A percentile compares a stretch with the other conserved stretches of the same genome.
These are phyloP conservation scores for Alternaria angustiovoidea DNA, from an alignment of 2,329 filamentous ascomycete genomes.

Conservation along the genomic window DNA sequence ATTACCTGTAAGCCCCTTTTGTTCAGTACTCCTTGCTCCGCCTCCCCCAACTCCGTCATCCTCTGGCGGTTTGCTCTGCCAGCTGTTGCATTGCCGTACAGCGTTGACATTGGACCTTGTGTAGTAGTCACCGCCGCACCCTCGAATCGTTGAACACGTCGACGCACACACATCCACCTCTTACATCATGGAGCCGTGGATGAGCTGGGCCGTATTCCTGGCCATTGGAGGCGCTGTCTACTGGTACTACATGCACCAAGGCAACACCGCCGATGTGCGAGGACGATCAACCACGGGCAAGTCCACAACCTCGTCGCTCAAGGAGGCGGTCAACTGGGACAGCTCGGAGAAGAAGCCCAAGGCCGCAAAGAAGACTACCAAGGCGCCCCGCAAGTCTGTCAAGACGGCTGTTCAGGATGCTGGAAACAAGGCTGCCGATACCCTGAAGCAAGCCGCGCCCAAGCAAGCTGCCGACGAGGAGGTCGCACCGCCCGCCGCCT, in stretches of 20 bases:
- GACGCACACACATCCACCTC: neutral
- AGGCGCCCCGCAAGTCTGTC: slow-evolving; percentile 46
- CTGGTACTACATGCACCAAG: slow-evolving; percentile 41
- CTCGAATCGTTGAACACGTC: neutral
- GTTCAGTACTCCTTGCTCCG: slow-evolving; percentile 23
- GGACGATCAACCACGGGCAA: slow-evolving; percentile 42
- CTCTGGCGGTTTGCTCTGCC: neutral
- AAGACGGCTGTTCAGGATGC: slow-evolving; percentile 47
- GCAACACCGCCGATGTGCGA: slow-evolving; percentile 29
- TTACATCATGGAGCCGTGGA: slow-evolving; percentile 43
- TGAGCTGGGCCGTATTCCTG: slow-evolving; percentile 46
- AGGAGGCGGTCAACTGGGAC: slow-evolving; percentile 39
- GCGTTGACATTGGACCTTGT: slow-evolving; percentile 2
- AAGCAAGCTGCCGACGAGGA: slow-evolving; percentile 79
- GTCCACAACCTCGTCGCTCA: slow-evolving; percentile 30
- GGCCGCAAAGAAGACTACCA: slow-evolving; percentile 31
- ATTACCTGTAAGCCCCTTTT: slow-evolving; percentile 19
- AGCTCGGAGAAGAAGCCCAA: slow-evolving; percentile 37
- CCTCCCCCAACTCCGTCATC: slow-evolving; percentile 15
- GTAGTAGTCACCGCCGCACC: neutral
- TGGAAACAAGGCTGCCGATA: slow-evolving; percentile 43
- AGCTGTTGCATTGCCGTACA: neutral
- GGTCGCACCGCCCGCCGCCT: slow-evolving; percentile 69
- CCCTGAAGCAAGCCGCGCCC: slow-evolving; percentile 62
- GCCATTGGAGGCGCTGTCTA: slow-evolving; percentile 38